Percentiles rank a stretch among this genome's conserved stretches.
These are phyloP conservation scores for Domatiomyces catenatus DNA, from an alignment of 2,329 filamentous ascomycete species.

Conservation along the genomic window DNA sequence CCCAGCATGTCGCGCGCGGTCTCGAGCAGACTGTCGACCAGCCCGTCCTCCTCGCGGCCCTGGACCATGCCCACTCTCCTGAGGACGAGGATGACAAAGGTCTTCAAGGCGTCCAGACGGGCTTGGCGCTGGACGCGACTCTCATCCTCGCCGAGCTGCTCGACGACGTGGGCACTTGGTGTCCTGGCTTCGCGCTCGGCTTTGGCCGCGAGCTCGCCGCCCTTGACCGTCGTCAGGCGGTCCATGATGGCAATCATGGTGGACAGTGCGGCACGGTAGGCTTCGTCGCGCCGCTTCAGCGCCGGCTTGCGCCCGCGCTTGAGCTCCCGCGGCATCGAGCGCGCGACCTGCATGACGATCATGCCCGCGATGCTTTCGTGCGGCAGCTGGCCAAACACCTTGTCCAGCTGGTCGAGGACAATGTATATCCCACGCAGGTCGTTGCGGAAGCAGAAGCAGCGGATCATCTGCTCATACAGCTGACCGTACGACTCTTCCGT, in stretches of 20 bases:
- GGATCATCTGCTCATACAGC: conserved; percentile 37
- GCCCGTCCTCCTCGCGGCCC: conserved; percentile 12
- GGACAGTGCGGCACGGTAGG: conserved; percentile 24
- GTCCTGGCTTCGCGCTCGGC: conserved; percentile 16
- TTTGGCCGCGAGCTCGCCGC: conserved; percentile 12
- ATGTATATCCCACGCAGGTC: conserved; percentile 36
- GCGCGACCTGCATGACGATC: conserved; percentile 35
- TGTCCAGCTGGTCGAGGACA: conserved; percentile 31
- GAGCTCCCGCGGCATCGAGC: conserved; percentile 21
- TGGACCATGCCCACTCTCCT: conserved; percentile 23
- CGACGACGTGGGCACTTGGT: conserved; percentile 18
- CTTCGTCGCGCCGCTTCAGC: conserved; percentile 3
- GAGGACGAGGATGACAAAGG: conserved; percentile 21
- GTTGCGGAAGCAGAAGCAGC: conserved; percentile 35
- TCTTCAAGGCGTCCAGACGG: conserved; percentile 29
- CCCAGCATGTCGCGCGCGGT: neutral
- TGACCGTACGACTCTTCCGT: conserved; percentile 4
- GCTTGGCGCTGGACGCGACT: conserved; percentile 20
- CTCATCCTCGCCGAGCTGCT: conserved; percentile 25
- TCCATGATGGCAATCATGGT: conserved; percentile 33
- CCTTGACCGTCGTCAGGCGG: conserved; percentile 31
- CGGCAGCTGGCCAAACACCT: conserved; percentile 31
- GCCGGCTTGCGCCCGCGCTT: neutral
- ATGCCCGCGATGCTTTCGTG: conserved; percentile 32
- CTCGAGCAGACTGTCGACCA: neutral